Evolutionary conservation across 2,329 filamentous ascomycete genomes (phyloP).

Genomic region (Stachybotrys chartarum): DNA sequence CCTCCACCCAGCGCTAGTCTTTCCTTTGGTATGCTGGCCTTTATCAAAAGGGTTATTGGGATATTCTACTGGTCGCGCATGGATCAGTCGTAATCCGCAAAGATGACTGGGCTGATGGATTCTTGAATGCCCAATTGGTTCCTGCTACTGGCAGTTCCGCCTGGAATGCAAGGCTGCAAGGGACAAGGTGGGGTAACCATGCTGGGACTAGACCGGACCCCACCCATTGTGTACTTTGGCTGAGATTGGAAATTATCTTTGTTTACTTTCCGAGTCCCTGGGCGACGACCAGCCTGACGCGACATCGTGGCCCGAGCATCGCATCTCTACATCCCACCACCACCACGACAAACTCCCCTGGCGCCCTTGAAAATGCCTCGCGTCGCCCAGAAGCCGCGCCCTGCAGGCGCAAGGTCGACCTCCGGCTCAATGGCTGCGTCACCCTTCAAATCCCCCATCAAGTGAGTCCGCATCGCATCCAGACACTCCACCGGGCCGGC

Average conservation of each 20-base stretch:
- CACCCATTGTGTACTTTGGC: not conserved
- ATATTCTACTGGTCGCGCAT: no score
- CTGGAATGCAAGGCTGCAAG: not conserved
- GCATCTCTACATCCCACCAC: conserved; percentile 9
- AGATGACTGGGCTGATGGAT: no score
- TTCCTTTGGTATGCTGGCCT: no score
- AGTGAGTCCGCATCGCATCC: conserved; percentile 31
- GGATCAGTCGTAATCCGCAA: no score
- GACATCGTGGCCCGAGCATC: conserved; percentile 2
- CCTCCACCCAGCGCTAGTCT: no score
- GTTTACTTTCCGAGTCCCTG: conserved; percentile 17
- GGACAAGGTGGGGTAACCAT: not conserved
- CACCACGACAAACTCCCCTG: not conserved
- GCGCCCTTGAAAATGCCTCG: conserved; percentile 42
- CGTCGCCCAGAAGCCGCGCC: conserved; percentile 47
- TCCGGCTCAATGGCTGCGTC: conserved; percentile 41
- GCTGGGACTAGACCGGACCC: no score
- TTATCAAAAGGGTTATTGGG: no score
- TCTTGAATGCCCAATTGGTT: no score
- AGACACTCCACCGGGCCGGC: conserved; percentile 4
- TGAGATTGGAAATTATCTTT: conserved; percentile 6
- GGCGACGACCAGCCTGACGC: conserved; percentile 13
- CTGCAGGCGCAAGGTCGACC: conserved; percentile 37
- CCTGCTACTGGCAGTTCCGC: not conserved
- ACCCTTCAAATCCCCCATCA: conserved; percentile 50